Percentiles rank a stretch among this genome's conserved stretches.
phyloP scores from a whole-genome alignment of 768 basidiomycete species.

The Sporobolomyces roseus region DNA sequence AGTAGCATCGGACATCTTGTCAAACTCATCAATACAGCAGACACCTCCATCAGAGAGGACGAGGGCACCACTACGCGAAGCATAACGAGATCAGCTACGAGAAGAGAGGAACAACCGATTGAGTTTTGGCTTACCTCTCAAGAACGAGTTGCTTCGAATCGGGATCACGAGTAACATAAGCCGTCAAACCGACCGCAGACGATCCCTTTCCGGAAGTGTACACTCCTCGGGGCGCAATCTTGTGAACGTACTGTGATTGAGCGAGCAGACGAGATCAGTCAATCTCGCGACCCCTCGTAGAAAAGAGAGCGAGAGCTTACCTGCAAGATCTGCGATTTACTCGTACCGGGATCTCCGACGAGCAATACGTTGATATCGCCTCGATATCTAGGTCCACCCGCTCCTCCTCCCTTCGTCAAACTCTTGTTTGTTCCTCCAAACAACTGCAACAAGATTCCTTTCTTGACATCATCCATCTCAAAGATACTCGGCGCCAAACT shows the following conservation, averaged over 20 bases:
- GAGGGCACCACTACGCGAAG: conserved; percentile 80
- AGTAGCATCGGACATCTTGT: conserved; percentile 56
- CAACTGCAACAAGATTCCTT: conserved; percentile 89
- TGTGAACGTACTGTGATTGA: conserved; percentile 82
- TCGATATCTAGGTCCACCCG: conserved; percentile 90
- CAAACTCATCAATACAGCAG: conserved; percentile 96
- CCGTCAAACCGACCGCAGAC: conserved; percentile 96
- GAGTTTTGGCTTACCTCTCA: conserved; percentile 66
- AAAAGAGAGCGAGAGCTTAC: conserved; percentile 52
- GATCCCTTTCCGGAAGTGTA: conserved; percentile 98
- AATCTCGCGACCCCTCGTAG: not conserved
- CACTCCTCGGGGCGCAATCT: conserved; percentile 95
- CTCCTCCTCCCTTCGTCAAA: conserved; percentile 85
- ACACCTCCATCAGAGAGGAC: conserved; percentile 94
- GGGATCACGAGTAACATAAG: conserved; percentile 95
- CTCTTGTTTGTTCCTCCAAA: conserved; percentile 98
- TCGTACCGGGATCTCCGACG: conserved; percentile 95
- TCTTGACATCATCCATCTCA: conserved; percentile 99
- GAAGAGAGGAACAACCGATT: not conserved
- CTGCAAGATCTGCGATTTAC: conserved; percentile 91
- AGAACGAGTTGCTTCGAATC: conserved; percentile 97
- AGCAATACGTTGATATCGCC: conserved; percentile 97
- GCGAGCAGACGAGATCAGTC: conserved; percentile 13
- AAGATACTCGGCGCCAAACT: conserved; percentile 92
- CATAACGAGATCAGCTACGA: not conserved